Percentiles rank a stretch among this genome's conserved stretches.
These are phyloP conservation scores for Fusarium sp. DNA, from an alignment of 2,329 filamentous ascomycete genomes.

Conservation along the genomic window DNA sequence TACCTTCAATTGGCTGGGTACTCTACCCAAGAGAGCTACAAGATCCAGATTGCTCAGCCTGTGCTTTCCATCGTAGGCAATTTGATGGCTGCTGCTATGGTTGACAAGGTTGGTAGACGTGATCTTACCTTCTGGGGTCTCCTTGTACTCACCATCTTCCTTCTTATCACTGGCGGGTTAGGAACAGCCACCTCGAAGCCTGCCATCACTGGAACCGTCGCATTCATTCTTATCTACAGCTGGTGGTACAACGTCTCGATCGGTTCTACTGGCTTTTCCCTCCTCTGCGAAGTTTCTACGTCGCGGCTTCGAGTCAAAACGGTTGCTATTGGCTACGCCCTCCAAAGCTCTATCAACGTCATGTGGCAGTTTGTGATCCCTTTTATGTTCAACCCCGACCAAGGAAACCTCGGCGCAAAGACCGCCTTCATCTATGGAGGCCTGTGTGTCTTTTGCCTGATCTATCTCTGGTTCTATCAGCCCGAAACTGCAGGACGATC, in stretches of 20 bases:
- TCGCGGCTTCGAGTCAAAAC: conserved; percentile 38
- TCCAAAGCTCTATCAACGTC: too few species aligned
- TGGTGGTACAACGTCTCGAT: conserved; percentile 35
- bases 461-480: conserved; percentile 34
- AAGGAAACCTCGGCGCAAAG: conserved; percentile 36
- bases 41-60: conserved; percentile 18
- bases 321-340: conserved; percentile 27
- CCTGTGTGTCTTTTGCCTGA: conserved; percentile 20
- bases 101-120: conserved; percentile 28
- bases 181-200: conserved; percentile 14
- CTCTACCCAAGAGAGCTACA: conserved; percentile 9
- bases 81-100: conserved; percentile 25
- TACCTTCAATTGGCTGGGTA: conserved; percentile 30
- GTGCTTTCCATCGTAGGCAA: conserved; percentile 24
- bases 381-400: conserved; percentile 36
- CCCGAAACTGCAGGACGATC: conserved; percentile 43
- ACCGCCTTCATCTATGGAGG: conserved; percentile 38
- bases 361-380: conserved; percentile 30
- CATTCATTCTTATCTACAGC: conserved; percentile 30
- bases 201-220: conserved; percentile 11
- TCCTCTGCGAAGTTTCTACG: conserved; percentile 32
- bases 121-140: conserved; percentile 30
- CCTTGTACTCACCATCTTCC: conserved; percentile 22
- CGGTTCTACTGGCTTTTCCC: conserved; percentile 24
- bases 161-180: conserved; percentile 22